Evolutionary conservation across 1,284 basidiomycete species (phyloP).

Genomic region (Ceratobasidium sp.): DNA sequence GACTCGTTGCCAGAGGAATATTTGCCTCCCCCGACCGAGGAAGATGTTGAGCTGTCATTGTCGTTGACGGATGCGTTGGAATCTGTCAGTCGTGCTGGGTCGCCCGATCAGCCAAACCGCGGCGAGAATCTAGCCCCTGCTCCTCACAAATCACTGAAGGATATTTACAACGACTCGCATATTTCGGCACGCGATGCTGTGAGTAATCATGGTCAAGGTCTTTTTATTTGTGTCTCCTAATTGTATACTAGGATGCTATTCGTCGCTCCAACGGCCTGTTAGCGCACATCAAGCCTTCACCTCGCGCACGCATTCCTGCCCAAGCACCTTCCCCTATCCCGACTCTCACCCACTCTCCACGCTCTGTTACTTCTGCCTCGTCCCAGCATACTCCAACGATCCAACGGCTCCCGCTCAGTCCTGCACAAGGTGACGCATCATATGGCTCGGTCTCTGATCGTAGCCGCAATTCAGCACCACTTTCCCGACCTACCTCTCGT

Average conservation of each 20-base stretch:
- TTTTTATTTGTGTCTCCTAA: background rate
- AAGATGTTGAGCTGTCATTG: slow-evolving; percentile 33
- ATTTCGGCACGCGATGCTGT: slow-evolving; percentile 27
- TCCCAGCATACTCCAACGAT: slow-evolving; percentile 41
- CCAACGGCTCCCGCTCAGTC: slow-evolving; percentile 40
- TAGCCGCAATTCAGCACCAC: slow-evolving; percentile 24
- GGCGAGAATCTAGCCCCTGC: slow-evolving; percentile 18
- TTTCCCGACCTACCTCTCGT: slow-evolving; percentile 31
- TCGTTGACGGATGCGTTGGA: slow-evolving; percentile 40
- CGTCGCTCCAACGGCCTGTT: slow-evolving; percentile 36
- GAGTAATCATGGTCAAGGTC: background rate
- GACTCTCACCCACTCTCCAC: slow-evolving; percentile 41
- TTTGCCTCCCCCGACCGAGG: slow-evolving; percentile 27
- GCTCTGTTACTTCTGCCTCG: slow-evolving; percentile 42
- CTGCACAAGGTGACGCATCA: slow-evolving; percentile 22
- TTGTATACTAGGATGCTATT: slow-evolving; percentile 20
- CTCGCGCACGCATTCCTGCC: slow-evolving; percentile 35
- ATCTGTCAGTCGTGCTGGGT: slow-evolving; percentile 32
- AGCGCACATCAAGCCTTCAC: slow-evolving; percentile 43
- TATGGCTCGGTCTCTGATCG: slow-evolving; percentile 42
- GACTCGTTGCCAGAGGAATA: slow-evolving; percentile 33
- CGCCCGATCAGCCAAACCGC: slow-evolving; percentile 7
- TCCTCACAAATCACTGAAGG: slow-evolving; percentile 32
- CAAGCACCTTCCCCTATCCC: slow-evolving; percentile 44
- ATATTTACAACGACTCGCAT: slow-evolving; percentile 40